These are phyloP conservation scores for Colletotrichum godetiae DNA, from an alignment of 2,329 filamentous ascomycete genomes.

Conservation along the genomic window DNA sequence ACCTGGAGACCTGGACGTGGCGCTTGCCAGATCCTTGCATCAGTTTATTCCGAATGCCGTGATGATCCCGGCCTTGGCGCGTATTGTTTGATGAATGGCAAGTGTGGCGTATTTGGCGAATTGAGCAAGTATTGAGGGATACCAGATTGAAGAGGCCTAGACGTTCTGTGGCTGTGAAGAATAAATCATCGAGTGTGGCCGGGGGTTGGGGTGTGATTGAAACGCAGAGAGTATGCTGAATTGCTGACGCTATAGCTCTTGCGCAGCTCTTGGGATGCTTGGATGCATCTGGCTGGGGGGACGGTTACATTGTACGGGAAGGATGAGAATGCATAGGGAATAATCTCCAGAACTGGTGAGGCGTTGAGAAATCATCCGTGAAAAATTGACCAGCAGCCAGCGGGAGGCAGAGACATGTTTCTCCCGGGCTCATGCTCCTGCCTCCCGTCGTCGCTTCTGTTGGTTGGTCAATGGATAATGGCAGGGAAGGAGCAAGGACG, in stretches of 20 bases:
- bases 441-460: background rate
- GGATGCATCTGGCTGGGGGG: background rate
- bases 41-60: slow-evolving; percentile 4
- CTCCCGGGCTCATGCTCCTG: background rate
- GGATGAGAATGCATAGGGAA: background rate
- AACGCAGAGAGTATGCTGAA: background rate
- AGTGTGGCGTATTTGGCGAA: background rate
- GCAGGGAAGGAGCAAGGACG: background rate
- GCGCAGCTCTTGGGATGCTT: background rate
- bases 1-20: slow-evolving; percentile 5
- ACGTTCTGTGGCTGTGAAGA: background rate
- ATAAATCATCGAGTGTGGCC: background rate
- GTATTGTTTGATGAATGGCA: background rate
- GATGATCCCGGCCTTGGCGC: background rate
- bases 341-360: background rate
- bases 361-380: background rate
- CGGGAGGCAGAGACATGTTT: slow-evolving; percentile 18
- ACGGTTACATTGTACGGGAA: slow-evolving; percentile 3
- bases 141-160: background rate
- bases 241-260: background rate
- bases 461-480: background rate
- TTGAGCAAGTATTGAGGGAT: background rate
- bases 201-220: background rate
- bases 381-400: background rate
- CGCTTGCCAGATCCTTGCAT: slow-evolving; percentile 20